Conservation (phyloP, 2,329 filamentous ascomycete genomes). For the Colletotrichum musae region DNA sequence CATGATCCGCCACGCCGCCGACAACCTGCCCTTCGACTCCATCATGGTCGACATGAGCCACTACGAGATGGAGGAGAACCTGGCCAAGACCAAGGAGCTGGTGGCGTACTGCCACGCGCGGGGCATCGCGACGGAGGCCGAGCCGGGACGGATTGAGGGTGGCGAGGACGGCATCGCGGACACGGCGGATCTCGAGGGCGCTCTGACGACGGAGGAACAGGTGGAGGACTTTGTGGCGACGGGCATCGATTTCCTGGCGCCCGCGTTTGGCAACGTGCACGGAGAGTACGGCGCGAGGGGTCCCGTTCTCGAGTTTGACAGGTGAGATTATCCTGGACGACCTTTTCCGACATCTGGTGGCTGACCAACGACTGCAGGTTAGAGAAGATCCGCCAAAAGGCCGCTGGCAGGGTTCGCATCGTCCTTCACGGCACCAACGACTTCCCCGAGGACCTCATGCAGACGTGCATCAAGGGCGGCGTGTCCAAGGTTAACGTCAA, state of each 20-base stretch:
- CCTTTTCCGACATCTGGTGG: neutral
- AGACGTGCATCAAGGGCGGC: conserved; percentile 64
- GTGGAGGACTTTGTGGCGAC: conserved; percentile 79
- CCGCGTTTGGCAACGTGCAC: conserved; percentile 83
- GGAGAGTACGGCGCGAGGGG: conserved; percentile 79
- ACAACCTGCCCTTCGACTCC: conserved; percentile 73
- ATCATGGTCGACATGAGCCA: conserved; percentile 87
- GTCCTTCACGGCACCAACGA: conserved; percentile 72
- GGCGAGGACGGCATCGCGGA: conserved; percentile 79
- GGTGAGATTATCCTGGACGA: conserved; percentile 33
- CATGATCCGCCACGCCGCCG: conserved; percentile 70
- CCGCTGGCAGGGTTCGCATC: conserved; percentile 36
- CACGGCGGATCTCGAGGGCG: conserved; percentile 60
- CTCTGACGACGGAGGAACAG: conserved; percentile 77
- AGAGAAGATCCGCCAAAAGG: conserved; percentile 23
- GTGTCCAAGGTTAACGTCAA: conserved; percentile 73
- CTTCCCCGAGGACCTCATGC: conserved; percentile 65
- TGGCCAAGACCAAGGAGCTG: conserved; percentile 72
- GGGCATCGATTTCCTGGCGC: conserved; percentile 81
- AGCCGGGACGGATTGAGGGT: conserved; percentile 76
- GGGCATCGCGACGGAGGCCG: conserved; percentile 78
- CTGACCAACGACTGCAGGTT: neutral
- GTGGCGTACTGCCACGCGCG: conserved; percentile 73
- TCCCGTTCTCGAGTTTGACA: conserved; percentile 71
- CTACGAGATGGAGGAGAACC: conserved; percentile 79